Evolutionary conservation across 352 stramenopile genomes (phyloP), one percentile per base, ranked within the genome.

Genomic region (Aphanomyces euteiches): DNA sequence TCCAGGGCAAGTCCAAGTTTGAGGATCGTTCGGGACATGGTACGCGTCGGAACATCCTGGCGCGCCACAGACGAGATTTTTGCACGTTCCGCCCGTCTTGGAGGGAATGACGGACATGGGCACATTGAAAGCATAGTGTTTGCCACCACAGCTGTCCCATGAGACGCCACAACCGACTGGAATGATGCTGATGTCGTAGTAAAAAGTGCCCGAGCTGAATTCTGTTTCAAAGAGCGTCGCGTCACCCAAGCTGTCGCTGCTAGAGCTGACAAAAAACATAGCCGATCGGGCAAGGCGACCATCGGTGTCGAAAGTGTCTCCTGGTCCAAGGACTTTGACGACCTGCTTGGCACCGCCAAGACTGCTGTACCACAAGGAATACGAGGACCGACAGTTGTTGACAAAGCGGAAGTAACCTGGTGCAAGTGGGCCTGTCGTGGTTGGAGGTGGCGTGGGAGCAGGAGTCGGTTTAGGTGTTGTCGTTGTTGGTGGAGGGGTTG

Each of bases 21-120:
- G 39, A 8, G 89, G 80, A 60, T 92, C 82, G 63, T 79, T 80
- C 4, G 84, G 84, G 71, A 77, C 89, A 65, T 88, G 78, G 75
- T 92, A 90, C 36, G 79, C 84, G 56, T 92, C 84, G 19, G 53
- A 21, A 54, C 84, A 92, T 12, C 77, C 79, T 50, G 88, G 78
- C n/a, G 61, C 65, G 72, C 81, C 75, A 65, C 82, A 90, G 36
- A 76, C 84, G 61, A 88, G 78, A 41, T 76, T 61, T 5, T 75
- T 66, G 66, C 83, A 92, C 67, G 80, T 82, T 7, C 67, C 63
- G 45, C 72, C 70, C 48, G 10, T n/a, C 7, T 86, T 70, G 3
- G 28, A 28, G 28, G 28, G 28, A 28, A 28, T 28, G 68, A 92
- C 89, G 74, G 80, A 78, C 80, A 92, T 90, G 57, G 82, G 56